phyloP scores from a whole-genome alignment of 2,329 filamentous ascomycete species.

The Epichloe baconii region DNA sequence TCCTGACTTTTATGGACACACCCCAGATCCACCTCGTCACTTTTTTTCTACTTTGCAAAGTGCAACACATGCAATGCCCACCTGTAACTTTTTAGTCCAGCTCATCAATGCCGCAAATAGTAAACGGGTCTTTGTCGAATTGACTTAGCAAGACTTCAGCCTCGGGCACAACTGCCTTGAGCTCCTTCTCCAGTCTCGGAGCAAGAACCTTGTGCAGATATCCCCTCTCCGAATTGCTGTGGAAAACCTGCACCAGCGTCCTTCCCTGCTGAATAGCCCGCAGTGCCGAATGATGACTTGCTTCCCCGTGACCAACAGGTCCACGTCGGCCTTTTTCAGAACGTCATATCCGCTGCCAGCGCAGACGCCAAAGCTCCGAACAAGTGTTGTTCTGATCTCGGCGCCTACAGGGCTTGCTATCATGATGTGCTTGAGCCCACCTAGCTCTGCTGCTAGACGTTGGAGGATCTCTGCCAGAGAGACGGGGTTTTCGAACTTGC shows the following conservation, averaged over 20 bases:
- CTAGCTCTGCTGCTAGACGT: slow-evolving; percentile 51
- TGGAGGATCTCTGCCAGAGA: slow-evolving; percentile 31
- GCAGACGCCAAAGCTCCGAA: slow-evolving; percentile 69
- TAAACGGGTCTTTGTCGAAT: slow-evolving; percentile 77
- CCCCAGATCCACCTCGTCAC: too few relatives aligned
- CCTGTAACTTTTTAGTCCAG: slow-evolving; percentile 13
- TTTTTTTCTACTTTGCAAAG: background rate
- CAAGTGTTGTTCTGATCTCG: slow-evolving; percentile 23
- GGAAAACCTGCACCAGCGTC: slow-evolving; percentile 74
- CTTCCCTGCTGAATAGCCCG: slow-evolving; percentile 73
- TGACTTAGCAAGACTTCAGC: slow-evolving; percentile 63
- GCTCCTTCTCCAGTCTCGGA: slow-evolving; percentile 44
- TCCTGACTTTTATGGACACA: background rate
- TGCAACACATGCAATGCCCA: background rate
- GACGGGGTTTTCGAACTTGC: slow-evolving; percentile 27
- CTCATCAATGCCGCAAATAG: slow-evolving; percentile 46
- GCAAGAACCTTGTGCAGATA: slow-evolving; percentile 64
- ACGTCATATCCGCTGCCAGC: slow-evolving; percentile 77
- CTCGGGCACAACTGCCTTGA: slow-evolving; percentile 36
- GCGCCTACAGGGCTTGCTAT: slow-evolving; percentile 38
- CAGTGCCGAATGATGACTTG: slow-evolving; percentile 86
- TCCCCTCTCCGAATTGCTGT: slow-evolving; percentile 79
- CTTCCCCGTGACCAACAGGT: slow-evolving; percentile 80
- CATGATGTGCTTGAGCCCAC: slow-evolving; percentile 45
- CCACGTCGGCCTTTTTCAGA: slow-evolving; percentile 55